Evolutionary conservation across 2,329 filamentous ascomycete genomes (phyloP).

Genomic region (Fusarium penzigii): DNA sequence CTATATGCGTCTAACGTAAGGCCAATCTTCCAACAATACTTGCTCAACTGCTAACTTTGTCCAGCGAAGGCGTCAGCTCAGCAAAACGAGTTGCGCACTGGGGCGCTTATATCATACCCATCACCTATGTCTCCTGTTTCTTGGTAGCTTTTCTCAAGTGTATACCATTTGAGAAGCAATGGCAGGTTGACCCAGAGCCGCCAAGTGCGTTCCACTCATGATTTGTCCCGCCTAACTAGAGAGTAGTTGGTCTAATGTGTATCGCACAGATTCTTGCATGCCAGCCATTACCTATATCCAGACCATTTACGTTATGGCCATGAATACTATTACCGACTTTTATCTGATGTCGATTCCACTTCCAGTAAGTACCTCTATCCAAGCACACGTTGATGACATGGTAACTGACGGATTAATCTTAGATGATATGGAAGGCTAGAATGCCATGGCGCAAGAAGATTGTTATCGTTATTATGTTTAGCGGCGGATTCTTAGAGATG

Average conservation of each 20-base stretch:
- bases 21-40: not conserved
- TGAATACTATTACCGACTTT: constrained; percentile 9
- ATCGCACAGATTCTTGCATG: constrained; percentile 3
- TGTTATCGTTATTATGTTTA: constrained; percentile 6
- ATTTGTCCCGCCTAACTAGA: not conserved
- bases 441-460: constrained; percentile 9
- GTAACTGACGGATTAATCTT: not conserved
- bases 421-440: constrained; percentile 6
- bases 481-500: constrained; percentile 7
- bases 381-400: not conserved
- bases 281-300: constrained; percentile 8
- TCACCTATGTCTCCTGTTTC: constrained; percentile 9
- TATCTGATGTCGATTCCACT: constrained; percentile 8
- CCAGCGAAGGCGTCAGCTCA: constrained; percentile 2
- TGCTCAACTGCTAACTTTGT: not conserved
- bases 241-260: not conserved
- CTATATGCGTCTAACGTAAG: constrained; percentile 5
- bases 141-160: constrained; percentile 10
- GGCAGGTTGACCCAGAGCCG: constrained; percentile 9
- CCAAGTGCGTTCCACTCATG: not conserved
- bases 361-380: not conserved
- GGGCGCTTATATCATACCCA: constrained; percentile 4
- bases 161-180: constrained; percentile 10
- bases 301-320: constrained; percentile 7
- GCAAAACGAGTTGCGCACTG: constrained; percentile 7